Percentiles rank a stretch among this genome's conserved stretches.
Evolutionary conservation across 2,329 filamentous ascomycete species (phyloP).

Genomic region (Stemphylium lycopersici): DNA sequence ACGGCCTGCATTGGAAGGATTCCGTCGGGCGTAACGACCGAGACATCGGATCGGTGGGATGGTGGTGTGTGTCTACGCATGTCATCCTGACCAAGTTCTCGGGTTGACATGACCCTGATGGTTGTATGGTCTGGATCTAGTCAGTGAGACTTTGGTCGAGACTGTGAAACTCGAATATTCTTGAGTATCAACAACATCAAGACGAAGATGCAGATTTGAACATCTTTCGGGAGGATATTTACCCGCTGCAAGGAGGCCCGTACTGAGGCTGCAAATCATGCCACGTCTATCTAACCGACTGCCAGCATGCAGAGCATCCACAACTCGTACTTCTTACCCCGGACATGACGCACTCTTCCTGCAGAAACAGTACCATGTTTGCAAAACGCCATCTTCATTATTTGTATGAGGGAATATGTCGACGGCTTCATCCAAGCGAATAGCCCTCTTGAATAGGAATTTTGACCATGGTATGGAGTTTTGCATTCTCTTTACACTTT

Average conservation of each 20-base stretch:
- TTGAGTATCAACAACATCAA: too few relatives aligned
- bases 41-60: slow-evolving; percentile 8
- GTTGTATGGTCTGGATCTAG: background rate
- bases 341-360: background rate
- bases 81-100: slow-evolving; percentile 1
- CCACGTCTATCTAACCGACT: background rate
- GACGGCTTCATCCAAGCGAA: too few relatives aligned
- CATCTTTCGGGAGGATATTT: too few relatives aligned
- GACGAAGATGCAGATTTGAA: too few relatives aligned
- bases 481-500: too few relatives aligned
- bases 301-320: background rate
- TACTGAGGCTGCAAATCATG: background rate
- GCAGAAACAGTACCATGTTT: background rate
- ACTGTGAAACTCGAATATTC: background rate
- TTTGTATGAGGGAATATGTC: too few relatives aligned
- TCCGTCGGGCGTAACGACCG: slow-evolving; percentile 15
- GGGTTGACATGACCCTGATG: background rate
- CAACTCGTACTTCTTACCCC: background rate
- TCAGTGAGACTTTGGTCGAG: background rate
- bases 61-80: background rate
- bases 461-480: too few relatives aligned
- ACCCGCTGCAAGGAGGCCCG: background rate
- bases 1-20: slow-evolving; percentile 12
- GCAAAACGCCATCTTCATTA: background rate
- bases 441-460: too few relatives aligned